Evolutionary conservation across 1,139 yeast species (phyloP).

Genomic region (Lodderomyces margitis): DNA sequence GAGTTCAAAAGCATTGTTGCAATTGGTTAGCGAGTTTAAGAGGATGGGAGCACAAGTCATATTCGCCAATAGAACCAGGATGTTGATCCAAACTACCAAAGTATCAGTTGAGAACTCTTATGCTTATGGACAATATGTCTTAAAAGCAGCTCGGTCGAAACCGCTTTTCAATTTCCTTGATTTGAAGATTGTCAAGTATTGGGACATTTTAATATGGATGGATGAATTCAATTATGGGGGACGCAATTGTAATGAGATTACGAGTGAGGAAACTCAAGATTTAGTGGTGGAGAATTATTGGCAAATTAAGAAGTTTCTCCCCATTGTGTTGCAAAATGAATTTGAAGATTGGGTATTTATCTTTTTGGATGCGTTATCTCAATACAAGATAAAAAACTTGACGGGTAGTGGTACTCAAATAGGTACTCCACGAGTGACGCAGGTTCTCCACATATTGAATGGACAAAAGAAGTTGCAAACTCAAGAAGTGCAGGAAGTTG

Average conservation of each 20-base stretch:
- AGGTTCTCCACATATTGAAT: slow-evolving; percentile 53
- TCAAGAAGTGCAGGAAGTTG: slow-evolving; percentile 27
- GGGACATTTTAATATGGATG: slow-evolving; percentile 96
- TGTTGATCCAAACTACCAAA: slow-evolving; percentile 74
- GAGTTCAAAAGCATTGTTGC: slow-evolving; percentile 79
- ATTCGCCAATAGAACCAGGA: slow-evolving; percentile 76
- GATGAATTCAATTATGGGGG: slow-evolving; percentile 90
- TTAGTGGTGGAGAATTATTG: slow-evolving; percentile 67
- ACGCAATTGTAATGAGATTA: slow-evolving; percentile 61
- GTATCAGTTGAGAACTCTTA: slow-evolving; percentile 82
- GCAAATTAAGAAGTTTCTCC: slow-evolving; percentile 78
- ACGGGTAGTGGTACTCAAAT: slow-evolving; percentile 34
- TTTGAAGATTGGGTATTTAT: slow-evolving; percentile 85
- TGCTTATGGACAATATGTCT: slow-evolving; percentile 87
- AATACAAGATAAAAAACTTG: slow-evolving; percentile 47
- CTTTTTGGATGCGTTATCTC: slow-evolving; percentile 68
- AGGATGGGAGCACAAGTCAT: slow-evolving; percentile 76
- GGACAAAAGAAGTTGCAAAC: slow-evolving; percentile 40
- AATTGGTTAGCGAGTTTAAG: slow-evolving; percentile 76
- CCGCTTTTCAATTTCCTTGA: slow-evolving; percentile 85
- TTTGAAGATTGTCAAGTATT: slow-evolving; percentile 67
- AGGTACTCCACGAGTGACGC: slow-evolving; percentile 65
- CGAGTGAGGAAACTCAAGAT: slow-evolving; percentile 54
- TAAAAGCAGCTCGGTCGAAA: slow-evolving; percentile 75
- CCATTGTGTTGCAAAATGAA: slow-evolving; percentile 72